These are phyloP conservation scores for Pseudogymnoascus pannorum DNA, from an alignment of 2,329 filamentous ascomycete genomes.

Conservation along the genomic window DNA sequence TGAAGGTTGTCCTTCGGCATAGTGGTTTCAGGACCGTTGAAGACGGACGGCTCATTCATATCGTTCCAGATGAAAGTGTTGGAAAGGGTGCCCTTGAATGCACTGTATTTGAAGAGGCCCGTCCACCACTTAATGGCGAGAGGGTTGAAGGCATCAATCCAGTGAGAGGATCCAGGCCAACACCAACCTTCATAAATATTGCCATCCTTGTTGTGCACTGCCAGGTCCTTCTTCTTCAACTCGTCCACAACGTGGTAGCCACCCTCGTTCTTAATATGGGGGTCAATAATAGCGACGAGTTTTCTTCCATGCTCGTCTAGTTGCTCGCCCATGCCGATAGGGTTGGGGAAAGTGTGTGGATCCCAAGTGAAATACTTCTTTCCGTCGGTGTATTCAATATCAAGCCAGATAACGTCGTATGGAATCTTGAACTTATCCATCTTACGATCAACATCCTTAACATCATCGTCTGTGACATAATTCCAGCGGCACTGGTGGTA, in stretches of 20 bases:
- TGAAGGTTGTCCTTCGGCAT: conserved; percentile 99
- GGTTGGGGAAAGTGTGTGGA: conserved; percentile 76
- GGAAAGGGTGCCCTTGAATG: conserved; percentile 74
- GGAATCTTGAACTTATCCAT: conserved; percentile 94
- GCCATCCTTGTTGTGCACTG: conserved; percentile 82
- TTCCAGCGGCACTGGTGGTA: conserved; percentile 99
- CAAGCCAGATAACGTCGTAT: conserved; percentile 98
- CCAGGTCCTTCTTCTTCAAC: conserved; percentile 75
- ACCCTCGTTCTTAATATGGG: conserved; percentile 90
- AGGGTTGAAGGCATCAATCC: conserved; percentile 96
- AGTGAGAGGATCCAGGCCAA: conserved; percentile 95
- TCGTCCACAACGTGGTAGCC: conserved; percentile 72
- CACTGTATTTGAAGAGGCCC: conserved; percentile 75
- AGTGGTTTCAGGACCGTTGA: conserved; percentile 95
- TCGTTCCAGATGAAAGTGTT: conserved; percentile 98
- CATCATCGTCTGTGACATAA: conserved; percentile 93
- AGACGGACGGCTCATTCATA: conserved; percentile 99
- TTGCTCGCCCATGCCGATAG: conserved; percentile 79
- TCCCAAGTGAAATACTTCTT: conserved; percentile 99
- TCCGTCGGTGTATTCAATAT: conserved; percentile 94
- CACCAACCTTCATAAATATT: conserved; percentile 94
- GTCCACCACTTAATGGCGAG: conserved; percentile 88
- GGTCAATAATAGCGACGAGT: conserved; percentile 90
- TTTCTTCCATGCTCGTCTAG: conserved; percentile 80
- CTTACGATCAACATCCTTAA: conserved; percentile 91